Evolutionary conservation across 2,329 filamentous ascomycete species (phyloP).

Genomic region (Trichoderma breve): DNA sequence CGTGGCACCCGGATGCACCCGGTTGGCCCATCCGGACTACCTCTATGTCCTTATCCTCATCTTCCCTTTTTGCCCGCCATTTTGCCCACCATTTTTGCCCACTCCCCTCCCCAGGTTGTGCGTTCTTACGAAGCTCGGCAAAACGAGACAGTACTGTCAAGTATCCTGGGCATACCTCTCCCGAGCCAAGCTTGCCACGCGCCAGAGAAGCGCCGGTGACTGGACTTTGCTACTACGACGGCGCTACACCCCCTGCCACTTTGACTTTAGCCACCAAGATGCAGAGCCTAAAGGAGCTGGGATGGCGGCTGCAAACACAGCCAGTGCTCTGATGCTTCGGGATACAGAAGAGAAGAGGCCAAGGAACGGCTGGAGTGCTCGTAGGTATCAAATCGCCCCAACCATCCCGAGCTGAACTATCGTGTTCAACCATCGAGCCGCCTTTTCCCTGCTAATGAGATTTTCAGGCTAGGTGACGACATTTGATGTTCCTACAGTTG

Average conservation of each 20-base stretch:
- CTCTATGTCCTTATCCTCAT: neutral
- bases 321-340: neutral
- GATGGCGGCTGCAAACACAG: neutral
- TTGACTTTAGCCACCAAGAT: conserved; percentile 16
- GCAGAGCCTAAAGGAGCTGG: conserved; percentile 3
- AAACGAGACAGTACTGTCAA: neutral
- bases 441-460: neutral
- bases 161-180: neutral
- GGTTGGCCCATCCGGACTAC: neutral
- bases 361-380: neutral
- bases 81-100: neutral
- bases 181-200: conserved; percentile 18
- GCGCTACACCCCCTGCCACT: conserved; percentile 2
- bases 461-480: neutral
- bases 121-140: neutral
- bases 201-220: conserved; percentile 10
- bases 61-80: neutral
- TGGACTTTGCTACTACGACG: conserved; percentile 13
- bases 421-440: neutral
- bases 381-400: neutral
- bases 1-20: neutral
- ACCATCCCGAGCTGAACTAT: neutral
- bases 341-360: neutral
- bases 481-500: neutral
- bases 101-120: neutral